Evolutionary conservation across 768 basidiomycete genomes (phyloP), one percentile per base, ranked within the genome.

Genomic region (Tricholoma terreum): DNA sequence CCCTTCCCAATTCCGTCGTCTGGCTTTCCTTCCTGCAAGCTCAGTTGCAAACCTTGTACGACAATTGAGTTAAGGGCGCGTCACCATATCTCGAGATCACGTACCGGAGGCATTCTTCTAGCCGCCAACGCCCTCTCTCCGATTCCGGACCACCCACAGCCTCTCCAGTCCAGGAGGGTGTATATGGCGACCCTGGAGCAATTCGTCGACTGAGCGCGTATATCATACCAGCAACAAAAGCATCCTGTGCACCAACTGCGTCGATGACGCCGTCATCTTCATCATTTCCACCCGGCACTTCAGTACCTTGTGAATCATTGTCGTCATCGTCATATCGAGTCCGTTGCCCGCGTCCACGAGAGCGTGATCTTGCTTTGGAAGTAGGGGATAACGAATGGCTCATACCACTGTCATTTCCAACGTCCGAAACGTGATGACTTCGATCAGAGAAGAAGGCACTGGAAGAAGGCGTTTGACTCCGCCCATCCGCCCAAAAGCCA

Each of bases 171-270:
- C 77, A 71, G 1, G 78, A 77, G 22, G 86, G 89, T 8, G 84
- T 85, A 69, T 89, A 93, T n/a, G 89, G 92, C 8, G 81, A 71
- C 0, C 92, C 90, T 31, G 91, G 91, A 48, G 86, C 72, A 52
- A 91, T 73, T 45, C 84, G 78, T 62, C 90, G 74, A 55, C 86
- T 91, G 61, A 94, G 67, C 0, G 90, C 84, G 69, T 84, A 93
- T 54, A 94, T 88, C 90, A 94, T 92, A 7, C 90, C 92, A 0
- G 88, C 86, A n/a, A 91, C 81, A 62, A 92, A 92, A 3, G 90
- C 90, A 56, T 89, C 86, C 62, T 92, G 87, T 1, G 87, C 86
- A 1, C 90, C 90, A 9, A 86, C 81, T 61, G 92, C 90, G 64
- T 91, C 90, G 7, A 84, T 73, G 2, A 81, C 71, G 22, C 75